These are phyloP conservation scores for Citrus australasica DNA, from an alignment of 345 rosid species.

Conservation along the genomic window DNA sequence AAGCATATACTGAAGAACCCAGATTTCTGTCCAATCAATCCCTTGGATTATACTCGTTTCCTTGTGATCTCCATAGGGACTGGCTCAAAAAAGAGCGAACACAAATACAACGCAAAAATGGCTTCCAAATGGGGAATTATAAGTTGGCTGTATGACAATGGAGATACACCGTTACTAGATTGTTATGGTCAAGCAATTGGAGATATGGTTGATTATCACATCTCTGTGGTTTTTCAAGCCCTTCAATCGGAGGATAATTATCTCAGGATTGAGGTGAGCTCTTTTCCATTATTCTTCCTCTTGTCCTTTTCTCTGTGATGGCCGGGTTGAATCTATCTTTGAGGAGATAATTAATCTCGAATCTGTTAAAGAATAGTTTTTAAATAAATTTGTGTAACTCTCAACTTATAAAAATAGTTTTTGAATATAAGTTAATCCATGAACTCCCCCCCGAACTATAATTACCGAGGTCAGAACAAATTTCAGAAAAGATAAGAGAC, in stretches of 20 bases:
- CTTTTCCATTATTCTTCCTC: neutral
- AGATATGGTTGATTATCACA: constrained; percentile 65
- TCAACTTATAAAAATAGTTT: no score
- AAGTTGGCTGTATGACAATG: constrained; percentile 50
- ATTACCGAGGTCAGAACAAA: no score
- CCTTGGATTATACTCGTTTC: constrained; percentile 44
- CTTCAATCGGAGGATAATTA: constrained; percentile 51
- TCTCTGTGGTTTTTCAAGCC: constrained; percentile 47
- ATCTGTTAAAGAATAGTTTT: no score
- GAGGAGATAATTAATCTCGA: no score
- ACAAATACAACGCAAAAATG: constrained; percentile 38
- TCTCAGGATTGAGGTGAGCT: constrained; percentile 62
- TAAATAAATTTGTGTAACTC: no score
- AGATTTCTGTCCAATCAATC: constrained; percentile 34
- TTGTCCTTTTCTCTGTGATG: no score
- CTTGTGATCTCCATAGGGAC: constrained; percentile 71
- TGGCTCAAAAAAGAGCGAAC: constrained; percentile 34
- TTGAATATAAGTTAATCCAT: no score
- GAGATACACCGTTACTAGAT: constrained; percentile 50
- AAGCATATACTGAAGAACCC: constrained; percentile 49
- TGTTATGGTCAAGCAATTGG: constrained; percentile 40
- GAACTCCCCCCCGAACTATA: no score
- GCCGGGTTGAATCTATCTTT: no score
- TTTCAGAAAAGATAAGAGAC: no score
- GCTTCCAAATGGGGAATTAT: constrained; percentile 67